Evolutionary conservation across 805 yeast species (phyloP), one percentile per base, ranked within the genome.

Genomic region (Candida qinlingensis): DNA sequence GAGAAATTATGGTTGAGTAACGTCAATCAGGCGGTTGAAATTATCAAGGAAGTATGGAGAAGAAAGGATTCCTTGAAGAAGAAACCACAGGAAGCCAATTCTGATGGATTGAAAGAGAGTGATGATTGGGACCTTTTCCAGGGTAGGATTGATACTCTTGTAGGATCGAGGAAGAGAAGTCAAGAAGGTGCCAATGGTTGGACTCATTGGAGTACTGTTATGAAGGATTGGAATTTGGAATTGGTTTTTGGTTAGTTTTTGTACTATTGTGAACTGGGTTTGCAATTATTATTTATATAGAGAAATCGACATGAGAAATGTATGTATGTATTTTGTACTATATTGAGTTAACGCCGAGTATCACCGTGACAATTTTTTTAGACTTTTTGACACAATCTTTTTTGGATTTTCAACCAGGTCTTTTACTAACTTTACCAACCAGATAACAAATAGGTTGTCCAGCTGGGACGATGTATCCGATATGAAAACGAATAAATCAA

Each of bases 201-300:
- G 66, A 64, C 80, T 6, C 87, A 83, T 61, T 83, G 89, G 89
- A 77, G 80, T 48, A 67, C 77, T 0, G 80, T 83, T 12, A 83
- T 83, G 87, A 75, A 77, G 55, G 87, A 83, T 54, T 83, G 89
- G 88, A 81, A 81, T 1, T 81, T 88, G 87, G 88, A 83, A 59
- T 83, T 83, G 8, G 61, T 83, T 35, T 67, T 83, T 44, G 87
- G 62, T 3, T 42, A 41, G 37, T 34, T 19, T 19, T 19, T 19
- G 19, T 19, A 19, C 19, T 19, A 19, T 19, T 19, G 19, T 19
- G 19, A 19, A 19, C 19, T 19, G 19, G 19, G 19, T 19, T 19
- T 19, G 19, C 19, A 19, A 19, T 19, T 19, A 19, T 19, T 19
- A 19, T 19, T 19, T 19, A 19, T 19, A 19, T 19, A 19, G 19